These are phyloP conservation scores for Zasmidium angulare DNA, from an alignment of 2,329 filamentous ascomycete genomes.

Conservation along the genomic window DNA sequence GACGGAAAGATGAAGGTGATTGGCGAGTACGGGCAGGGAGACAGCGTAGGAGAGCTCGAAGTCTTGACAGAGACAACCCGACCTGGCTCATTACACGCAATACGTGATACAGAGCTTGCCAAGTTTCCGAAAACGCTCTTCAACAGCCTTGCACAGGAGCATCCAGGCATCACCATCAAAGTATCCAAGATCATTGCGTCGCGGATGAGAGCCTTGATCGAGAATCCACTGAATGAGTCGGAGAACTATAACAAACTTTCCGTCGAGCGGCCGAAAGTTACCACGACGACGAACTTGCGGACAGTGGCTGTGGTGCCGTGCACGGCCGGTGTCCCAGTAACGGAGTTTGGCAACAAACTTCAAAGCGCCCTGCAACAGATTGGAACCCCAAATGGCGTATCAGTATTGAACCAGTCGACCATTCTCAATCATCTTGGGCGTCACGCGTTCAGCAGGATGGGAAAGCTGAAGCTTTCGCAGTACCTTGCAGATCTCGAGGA, in stretches of 20 bases:
- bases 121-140: constrained; percentile 95
- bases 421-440: constrained; percentile 93
- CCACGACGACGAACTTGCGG: constrained; percentile 86
- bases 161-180: constrained; percentile 97
- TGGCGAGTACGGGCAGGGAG: constrained; percentile 93
- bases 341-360: constrained; percentile 88
- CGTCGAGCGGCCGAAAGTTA: constrained; percentile 62
- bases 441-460: constrained; percentile 96
- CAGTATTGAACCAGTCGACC: constrained; percentile 86
- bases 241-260: constrained; percentile 41
- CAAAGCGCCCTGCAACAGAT: constrained; percentile 88
- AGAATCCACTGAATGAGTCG: constrained; percentile 68
- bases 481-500: constrained; percentile 96
- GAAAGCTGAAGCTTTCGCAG: constrained; percentile 90
- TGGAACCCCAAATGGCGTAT: constrained; percentile 84
- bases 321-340: constrained; percentile 85
- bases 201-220: constrained; percentile 84
- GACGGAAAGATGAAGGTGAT: constrained; percentile 81
- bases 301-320: constrained; percentile 92
- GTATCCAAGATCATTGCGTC: constrained; percentile 98
- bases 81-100: constrained; percentile 90
- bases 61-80: constrained; percentile 91
- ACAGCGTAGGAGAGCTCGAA: constrained; percentile 95
- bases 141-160: constrained; percentile 95
- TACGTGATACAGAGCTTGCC: constrained; percentile 92